Evolutionary conservation across 495 filamentous ascomycete genomes (phyloP).

Genomic region (Hapsidospora chrysogenum): DNA sequence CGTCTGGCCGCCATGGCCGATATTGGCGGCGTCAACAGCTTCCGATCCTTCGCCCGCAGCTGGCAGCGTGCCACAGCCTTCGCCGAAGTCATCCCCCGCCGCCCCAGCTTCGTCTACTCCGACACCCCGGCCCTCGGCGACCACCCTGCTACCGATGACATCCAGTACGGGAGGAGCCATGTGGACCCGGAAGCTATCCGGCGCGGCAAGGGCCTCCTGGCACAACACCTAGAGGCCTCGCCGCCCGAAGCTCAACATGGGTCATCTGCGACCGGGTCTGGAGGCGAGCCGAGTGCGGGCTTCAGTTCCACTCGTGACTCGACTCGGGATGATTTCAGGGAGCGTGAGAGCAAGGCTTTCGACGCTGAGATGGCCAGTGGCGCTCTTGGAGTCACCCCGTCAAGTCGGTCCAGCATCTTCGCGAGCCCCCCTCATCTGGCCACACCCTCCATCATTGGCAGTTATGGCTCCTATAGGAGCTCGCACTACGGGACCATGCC

Average conservation of each 20-base stretch:
- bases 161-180: conserved; percentile 17
- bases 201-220: conserved; percentile 20
- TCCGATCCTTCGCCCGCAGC: conserved; percentile 85
- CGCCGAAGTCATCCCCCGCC: conserved; percentile 63
- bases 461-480: conserved; percentile 44
- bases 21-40: conserved; percentile 80
- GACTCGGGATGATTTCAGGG: conserved; percentile 10
- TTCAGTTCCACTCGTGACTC: not conserved
- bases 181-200: conserved; percentile 16
- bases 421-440: conserved; percentile 43
- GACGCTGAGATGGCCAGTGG: conserved; percentile 16
- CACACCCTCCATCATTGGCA: conserved; percentile 46
- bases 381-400: conserved; percentile 14
- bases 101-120: conserved; percentile 49
- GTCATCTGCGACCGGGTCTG: not conserved
- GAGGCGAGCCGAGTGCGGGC: conserved; percentile 7
- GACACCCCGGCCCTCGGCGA: conserved; percentile 22
- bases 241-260: conserved; percentile 6
- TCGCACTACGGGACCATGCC: conserved; percentile 50
- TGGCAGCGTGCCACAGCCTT: conserved; percentile 90
- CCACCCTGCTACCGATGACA: conserved; percentile 9
- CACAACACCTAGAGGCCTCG: conserved; percentile 20
- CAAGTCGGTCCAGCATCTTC: conserved; percentile 33
- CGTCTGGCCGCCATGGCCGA: conserved; percentile 52
- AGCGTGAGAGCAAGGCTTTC: conserved; percentile 23